These are phyloP conservation scores for Coemansia javaensis DNA, from an alignment of 192 early-diverging fungal genomes.

Conservation along the genomic window DNA sequence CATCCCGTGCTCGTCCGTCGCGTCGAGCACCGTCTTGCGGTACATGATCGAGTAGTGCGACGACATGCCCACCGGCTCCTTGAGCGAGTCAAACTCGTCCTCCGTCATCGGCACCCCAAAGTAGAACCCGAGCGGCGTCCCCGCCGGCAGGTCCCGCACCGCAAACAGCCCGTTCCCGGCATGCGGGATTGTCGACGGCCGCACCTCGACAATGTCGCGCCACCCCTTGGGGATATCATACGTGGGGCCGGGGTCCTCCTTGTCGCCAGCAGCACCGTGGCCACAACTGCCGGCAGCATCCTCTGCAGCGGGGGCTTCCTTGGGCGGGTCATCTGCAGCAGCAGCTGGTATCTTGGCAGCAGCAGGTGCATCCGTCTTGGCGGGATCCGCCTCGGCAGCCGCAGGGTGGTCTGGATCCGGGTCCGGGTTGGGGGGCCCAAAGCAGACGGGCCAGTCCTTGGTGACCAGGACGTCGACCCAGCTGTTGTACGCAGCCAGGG, in stretches of 20 bases:
- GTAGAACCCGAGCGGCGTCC: slow-evolving; percentile 82
- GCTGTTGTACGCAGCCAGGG: slow-evolving; percentile 59
- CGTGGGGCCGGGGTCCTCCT: neutral
- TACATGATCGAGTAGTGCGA: slow-evolving; percentile 90
- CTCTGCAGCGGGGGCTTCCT: neutral
- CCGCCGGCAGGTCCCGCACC: slow-evolving; percentile 60
- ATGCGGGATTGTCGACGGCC: slow-evolving; percentile 57
- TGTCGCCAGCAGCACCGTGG: neutral
- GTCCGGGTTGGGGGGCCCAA: no score
- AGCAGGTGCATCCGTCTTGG: neutral
- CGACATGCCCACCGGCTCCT: slow-evolving; percentile 72
- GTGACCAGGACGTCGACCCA: slow-evolving; percentile 69
- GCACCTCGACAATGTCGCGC: slow-evolving; percentile 62
- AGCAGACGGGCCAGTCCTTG: slow-evolving; percentile 83
- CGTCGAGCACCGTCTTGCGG: slow-evolving; percentile 84
- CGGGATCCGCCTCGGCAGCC: slow-evolving; percentile 3
- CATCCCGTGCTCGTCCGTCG: slow-evolving; percentile 74
- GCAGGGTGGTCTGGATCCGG: no score
- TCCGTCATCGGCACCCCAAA: slow-evolving; percentile 96
- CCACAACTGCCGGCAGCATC: neutral
- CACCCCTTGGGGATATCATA: slow-evolving; percentile 53
- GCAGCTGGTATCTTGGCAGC: neutral
- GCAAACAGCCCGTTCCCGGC: slow-evolving; percentile 79
- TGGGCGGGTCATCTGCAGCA: neutral
- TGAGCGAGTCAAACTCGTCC: slow-evolving; percentile 86